A percentile compares a stretch with the other conserved stretches of the same genome.
phyloP scores from a whole-genome alignment of 75 land plant species.

The Picea sitchensis region DNA sequence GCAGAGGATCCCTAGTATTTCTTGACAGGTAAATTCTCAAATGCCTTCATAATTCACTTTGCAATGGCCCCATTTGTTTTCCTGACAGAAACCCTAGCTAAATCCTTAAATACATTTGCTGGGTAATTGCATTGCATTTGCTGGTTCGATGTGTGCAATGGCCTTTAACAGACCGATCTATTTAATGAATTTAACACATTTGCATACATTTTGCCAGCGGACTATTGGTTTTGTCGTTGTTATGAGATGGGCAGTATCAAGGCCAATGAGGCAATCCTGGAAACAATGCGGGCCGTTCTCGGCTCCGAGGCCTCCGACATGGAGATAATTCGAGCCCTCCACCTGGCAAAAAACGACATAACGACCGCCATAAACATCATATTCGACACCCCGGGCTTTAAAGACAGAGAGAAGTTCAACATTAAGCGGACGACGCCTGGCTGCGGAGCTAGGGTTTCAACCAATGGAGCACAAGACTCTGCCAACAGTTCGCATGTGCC shows the following conservation, averaged over 20 bases:
- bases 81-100: neutral
- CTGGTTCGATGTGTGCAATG: neutral
- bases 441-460: conserved; percentile 14
- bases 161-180: neutral
- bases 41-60: too few species aligned
- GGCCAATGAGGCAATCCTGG: conserved; percentile 42
- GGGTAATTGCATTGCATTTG: neutral
- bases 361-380: conserved; percentile 82
- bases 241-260: conserved; percentile 44
- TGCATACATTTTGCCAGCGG: neutral
- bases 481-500: neutral
- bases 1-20: neutral
- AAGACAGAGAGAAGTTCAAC: neutral
- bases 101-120: neutral
- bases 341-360: conserved; percentile 75
- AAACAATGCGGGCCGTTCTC: conserved; percentile 61
- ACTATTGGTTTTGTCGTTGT: too few species aligned
- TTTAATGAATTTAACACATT: neutral
- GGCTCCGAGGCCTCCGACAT: conserved; percentile 68
- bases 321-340: conserved; percentile 88
- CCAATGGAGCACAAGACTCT: neutral
- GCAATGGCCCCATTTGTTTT: too few species aligned
- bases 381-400: conserved; percentile 59
- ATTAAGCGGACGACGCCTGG: conserved; percentile 19
- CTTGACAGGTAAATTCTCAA: neutral